Conservation (phyloP, 768 basidiomycete species). For the Phaeotremella skinneri region DNA sequence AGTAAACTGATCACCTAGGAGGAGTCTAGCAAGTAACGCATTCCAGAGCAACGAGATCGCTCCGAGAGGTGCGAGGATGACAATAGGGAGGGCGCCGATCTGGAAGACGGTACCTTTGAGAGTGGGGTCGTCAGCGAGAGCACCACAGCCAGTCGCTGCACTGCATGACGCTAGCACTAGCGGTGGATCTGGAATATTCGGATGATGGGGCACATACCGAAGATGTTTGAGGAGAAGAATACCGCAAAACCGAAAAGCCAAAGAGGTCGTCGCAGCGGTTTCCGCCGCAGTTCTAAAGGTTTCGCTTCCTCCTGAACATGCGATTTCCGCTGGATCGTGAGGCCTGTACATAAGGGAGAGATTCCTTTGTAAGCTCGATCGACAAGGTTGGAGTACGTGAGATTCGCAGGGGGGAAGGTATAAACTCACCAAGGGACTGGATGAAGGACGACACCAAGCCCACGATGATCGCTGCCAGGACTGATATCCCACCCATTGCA, state of each 20-base stretch:
- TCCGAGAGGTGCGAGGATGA: slow-evolving; percentile 88
- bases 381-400: not conserved
- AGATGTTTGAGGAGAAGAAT: slow-evolving; percentile 82
- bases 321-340: slow-evolving; percentile 90
- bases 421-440: slow-evolving; percentile 66
- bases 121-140: no score
- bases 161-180: not conserved
- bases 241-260: slow-evolving; percentile 85
- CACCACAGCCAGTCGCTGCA: slow-evolving; percentile 5
- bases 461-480: slow-evolving; percentile 52
- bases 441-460: slow-evolving; percentile 81
- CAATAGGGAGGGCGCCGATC: slow-evolving; percentile 88
- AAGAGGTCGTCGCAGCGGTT: slow-evolving; percentile 75
- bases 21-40: slow-evolving; percentile 79
- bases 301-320: slow-evolving; percentile 77
- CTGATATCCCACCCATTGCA: slow-evolving; percentile 42
- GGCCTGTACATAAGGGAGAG: slow-evolving; percentile 52
- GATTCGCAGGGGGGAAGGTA: not conserved
- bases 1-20: slow-evolving; percentile 82
- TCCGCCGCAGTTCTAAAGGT: slow-evolving; percentile 63
- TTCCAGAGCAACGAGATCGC: slow-evolving; percentile 95
- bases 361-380: not conserved
- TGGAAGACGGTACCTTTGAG: slow-evolving; percentile 85
- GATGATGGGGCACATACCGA: slow-evolving; percentile 54
- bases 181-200: not conserved